Base-by-base conservation (phyloP, 208 protist species). In the Wallacemonas sp. region DNA sequence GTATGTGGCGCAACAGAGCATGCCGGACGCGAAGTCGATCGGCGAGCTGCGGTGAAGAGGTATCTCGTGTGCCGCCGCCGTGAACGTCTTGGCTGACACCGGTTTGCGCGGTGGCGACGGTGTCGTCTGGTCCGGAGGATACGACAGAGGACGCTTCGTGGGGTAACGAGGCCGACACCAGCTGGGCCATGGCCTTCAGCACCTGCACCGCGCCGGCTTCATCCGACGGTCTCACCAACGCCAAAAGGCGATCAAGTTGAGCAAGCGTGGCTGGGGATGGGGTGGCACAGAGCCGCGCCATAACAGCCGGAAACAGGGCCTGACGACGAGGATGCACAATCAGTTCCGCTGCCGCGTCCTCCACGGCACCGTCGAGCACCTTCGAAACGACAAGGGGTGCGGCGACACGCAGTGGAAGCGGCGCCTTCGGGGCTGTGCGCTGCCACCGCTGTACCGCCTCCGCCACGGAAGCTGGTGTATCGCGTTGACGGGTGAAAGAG, bases 351-450 rank as follows among this genome's bases (percentile, higher is more conserved):
- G 74, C 76, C 0, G 71, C 78, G 13, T 86, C 83, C 19, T 59
- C 65, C 27, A 75, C 42, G 4, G 57, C 69, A 15, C 72, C 69
- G 3, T 44, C 41, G 32, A 71, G 22, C 0, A 91, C 17, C 33
- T 73, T 57, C 30, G 48, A 68, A 10, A 63, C 69, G 3, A 75
- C 68, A 3, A 80, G 39, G 9, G 75, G 61, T 1, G 78, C 62
- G 2, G 82, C 75, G 48, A 93, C 53, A n/a, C 74, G 76, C 10
- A 84, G 33, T 22, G 87, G 87, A 13, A 77, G 63, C 9, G 84
- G 82, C 0, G 73, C 87, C 17, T 48, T 61, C 17, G 76, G 71
- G 65, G 75, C 70, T 21, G 63, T 69, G 26, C 70, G 63, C 21
- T 17, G 21, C 44, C 60, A 42, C 22, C 24, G n/a, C 50, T 24